These are phyloP conservation scores for Geranium brycei DNA, from an alignment of 345 rosid genomes.

Conservation along the genomic window DNA sequence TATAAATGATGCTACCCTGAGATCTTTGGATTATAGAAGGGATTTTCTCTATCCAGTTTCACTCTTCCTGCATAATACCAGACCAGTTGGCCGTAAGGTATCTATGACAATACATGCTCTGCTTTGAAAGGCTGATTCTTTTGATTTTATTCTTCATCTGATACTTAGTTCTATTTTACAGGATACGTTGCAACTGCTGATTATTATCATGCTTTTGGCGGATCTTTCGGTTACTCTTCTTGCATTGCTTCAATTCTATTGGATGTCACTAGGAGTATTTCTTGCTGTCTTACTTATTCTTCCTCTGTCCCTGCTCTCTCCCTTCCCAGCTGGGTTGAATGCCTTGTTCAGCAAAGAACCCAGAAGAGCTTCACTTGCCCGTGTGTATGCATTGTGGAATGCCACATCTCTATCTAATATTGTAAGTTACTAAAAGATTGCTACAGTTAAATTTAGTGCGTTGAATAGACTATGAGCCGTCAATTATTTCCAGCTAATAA, in stretches of 20 bases:
- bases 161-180: constrained; percentile 29
- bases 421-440: constrained; percentile 36
- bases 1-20: constrained; percentile 56
- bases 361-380: constrained; percentile 81
- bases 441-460: background rate
- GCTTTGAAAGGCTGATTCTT: background rate
- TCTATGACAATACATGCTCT: constrained; percentile 1
- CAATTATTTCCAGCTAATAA: background rate
- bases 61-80: constrained; percentile 64
- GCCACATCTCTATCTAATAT: constrained; percentile 74
- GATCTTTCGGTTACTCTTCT: constrained; percentile 87
- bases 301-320: constrained; percentile 80
- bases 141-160: background rate
- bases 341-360: constrained; percentile 91
- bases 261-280: constrained; percentile 80
- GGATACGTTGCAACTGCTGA: constrained; percentile 68
- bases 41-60: constrained; percentile 68
- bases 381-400: constrained; percentile 84
- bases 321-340: constrained; percentile 90
- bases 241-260: constrained; percentile 72
- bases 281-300: constrained; percentile 80
- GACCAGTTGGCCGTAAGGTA: constrained; percentile 93
- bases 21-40: constrained; percentile 58
- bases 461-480: too few relatives aligned
- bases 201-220: constrained; percentile 69